Evolutionary conservation across 1,284 basidiomycete genomes (phyloP), one percentile per base, ranked within the genome.

Genomic region (Rhodotorula mucilaginosa): DNA sequence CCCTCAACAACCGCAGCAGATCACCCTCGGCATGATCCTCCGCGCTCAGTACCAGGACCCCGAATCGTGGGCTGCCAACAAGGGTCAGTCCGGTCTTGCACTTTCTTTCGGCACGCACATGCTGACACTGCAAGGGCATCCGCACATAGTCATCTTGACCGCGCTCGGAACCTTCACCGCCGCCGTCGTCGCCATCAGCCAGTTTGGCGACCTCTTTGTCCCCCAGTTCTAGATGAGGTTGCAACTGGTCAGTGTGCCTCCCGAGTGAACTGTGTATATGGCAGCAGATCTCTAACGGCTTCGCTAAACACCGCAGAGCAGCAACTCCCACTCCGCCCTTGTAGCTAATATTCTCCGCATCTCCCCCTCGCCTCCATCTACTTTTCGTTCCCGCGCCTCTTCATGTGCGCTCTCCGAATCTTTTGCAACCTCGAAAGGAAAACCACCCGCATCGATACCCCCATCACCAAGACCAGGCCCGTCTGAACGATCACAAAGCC

Each of bases 121-220:
- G 34, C 34, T 34, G 34, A 34, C 34, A 34, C 34, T 3, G 34
- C 34, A 34, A 34, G 34, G 34, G 34, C 4, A 34, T 34, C 31
- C 21, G 3, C 31, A 21, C 13, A 54, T 39, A 63, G 60, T 62
- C 59, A 34, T 73, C 59, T 46, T 65, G 47, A 62, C 62, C 31
- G 71, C 68, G 4, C 51, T 73, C 51, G 71, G 48, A 19, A 54
- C 65, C 34, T 73, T 73, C 19, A 63, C 54, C 26, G 68, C 62
- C 31, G 65, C 71, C 39, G 61, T 70, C 68, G 68, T 67, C 58
- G 62, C 67, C 62, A 63, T 73, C 68, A 19, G 31, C 46, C 62
- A 65, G 34, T 65, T 73, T 59, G 71, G 68, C 31, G 71, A 73
- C 61, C 56, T 69, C 56, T 63, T 73, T 54, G 71, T 73, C 47